Evolutionary conservation across 257 asterid genomes (phyloP).

Genomic region (Penstemon eatonii): DNA sequence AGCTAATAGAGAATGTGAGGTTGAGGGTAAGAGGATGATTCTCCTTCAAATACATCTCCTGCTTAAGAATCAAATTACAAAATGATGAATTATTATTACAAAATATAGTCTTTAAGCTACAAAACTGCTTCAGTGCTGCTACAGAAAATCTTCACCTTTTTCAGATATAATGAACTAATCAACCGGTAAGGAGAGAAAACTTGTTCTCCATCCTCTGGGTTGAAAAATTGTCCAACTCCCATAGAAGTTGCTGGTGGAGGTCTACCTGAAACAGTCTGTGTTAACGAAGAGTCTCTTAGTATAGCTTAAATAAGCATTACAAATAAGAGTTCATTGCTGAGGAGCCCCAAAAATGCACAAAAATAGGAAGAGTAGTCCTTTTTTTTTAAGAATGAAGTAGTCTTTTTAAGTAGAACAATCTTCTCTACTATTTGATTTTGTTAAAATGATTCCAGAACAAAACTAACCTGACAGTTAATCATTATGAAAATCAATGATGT

Average conservation of each 20-base stretch:
- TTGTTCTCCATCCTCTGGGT: conserved; percentile 67
- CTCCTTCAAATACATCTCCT: conserved; percentile 72
- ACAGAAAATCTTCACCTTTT: conserved; percentile 56
- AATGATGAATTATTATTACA: conserved; percentile 23
- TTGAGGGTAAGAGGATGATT: conserved; percentile 92
- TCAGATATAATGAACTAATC: conserved; percentile 49
- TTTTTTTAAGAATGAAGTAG: not conserved
- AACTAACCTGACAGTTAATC: conserved; percentile 2
- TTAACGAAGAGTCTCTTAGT: conserved; percentile 31
- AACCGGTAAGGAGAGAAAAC: conserved; percentile 53
- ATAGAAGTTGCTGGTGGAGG: conserved; percentile 98
- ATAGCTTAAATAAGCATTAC: conserved; percentile 12
- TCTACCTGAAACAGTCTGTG: conserved; percentile 90
- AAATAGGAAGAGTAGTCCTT: not conserved
- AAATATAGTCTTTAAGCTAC: conserved; percentile 17
- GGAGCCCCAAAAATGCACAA: not conserved
- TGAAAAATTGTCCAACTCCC: conserved; percentile 98
- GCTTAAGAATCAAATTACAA: conserved; percentile 41
- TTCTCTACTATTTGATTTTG: not conserved
- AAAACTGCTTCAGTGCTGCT: conserved; percentile 13
- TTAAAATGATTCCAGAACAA: not conserved
- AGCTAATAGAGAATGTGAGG: conserved; percentile 79
- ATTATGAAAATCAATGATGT: not conserved
- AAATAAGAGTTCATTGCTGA: not conserved
- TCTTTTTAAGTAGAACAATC: not conserved